Base-by-base conservation (phyloP, 345 rosid species). In the Aurinia saxatilis region DNA sequence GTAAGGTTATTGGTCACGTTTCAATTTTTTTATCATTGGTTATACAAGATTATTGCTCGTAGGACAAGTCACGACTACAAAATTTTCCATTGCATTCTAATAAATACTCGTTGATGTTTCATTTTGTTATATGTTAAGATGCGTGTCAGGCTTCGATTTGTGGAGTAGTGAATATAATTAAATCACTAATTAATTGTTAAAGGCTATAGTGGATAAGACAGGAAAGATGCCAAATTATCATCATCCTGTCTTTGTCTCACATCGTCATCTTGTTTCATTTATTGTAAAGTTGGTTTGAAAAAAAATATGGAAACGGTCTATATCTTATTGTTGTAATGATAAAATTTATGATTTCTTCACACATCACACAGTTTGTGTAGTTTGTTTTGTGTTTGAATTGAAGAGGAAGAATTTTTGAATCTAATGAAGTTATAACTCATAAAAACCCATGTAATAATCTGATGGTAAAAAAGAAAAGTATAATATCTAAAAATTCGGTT, bases 1-100 rank as follows among this genome's bases (percentile, higher is more conserved):
- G 42, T 64, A 44, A 55, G 45, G 27, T 45, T 55, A 46, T 45
- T 6, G 39, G 9, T 57, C 50, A 67, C 72, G 58, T 67, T 49
- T 57, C 35, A 29, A 8, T 29, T 17, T n/a, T 21, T 21, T 21
- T 21, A 21, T 21, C 25, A 21, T 21, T 21, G 25, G 25, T 21
- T 21, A 21, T 21, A 12, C n/a, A n/a, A n/a, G n/a, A n/a, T 17
- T 7, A 31, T 18, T 8, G 35, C 40, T 59, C 18, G 52, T 44
- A 45, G 10, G 25, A 46, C 47, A 36, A 45, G 21, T 45, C 53
- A n/a, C 65, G n/a, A 19, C 34, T 34, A 23, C 0, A 63, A 50
- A 18, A 27, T 2, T 5, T 2, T 27, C n/a, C 38, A 29, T 10
- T 31, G 7, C 11, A 27, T 40, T 40, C 9, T 13, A 14, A 10